Evolutionary conservation across 2,329 filamentous ascomycete species (phyloP), one percentile per base, ranked within the genome.

Genomic region (Didymella arachidicola): DNA sequence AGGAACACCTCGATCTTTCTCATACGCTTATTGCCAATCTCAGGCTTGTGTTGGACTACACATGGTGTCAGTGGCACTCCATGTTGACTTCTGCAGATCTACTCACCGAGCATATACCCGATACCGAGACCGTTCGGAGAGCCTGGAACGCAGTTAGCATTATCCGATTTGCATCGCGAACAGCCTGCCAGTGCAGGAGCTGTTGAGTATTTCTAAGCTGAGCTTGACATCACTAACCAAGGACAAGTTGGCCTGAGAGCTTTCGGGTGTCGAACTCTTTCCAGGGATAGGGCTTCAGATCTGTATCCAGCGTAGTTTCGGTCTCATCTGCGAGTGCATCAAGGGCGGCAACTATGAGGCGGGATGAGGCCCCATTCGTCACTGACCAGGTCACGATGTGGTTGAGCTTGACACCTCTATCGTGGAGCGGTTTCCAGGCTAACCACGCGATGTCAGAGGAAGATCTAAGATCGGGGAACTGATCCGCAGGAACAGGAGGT

Each of bases 51-150:
- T 16, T 60, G 56, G 7, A 34, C 50, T 47, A n/a, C 8, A 22
- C 11, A 1, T 16, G 4, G 0, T 39, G 8, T 45, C 11, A 46
- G 30, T 16, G 1, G 2, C 10, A 11, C 30, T 18, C 6, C 32
- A 26, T 2, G 7, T n/a, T 14, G 3, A 14, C 14, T 30, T 25
- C 26, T 12, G 4, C 19, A 10, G 2, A 36, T 10, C 16, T 11
- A 16, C 50, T 30, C 25, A 45, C 50, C 42, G 7, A 60, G 48
- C 29, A 62, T 30, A 11, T 41, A 57, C 1, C 51, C 49, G 25
- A 46, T 26, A 29, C 57, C 57, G 10, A 49, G 6, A n/a, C 60
- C 52, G 18, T 60, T 62, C 7, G 52, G 52, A 3, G 55, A 58
- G 12, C 48, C 55, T 58, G 16, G 2, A 14, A 7, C 16, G 5